A percentile compares a stretch with the other conserved stretches of the same genome.
Evolutionary conservation across 139 green algal species (phyloP).

Genomic region (Chloropicon primus): DNA sequence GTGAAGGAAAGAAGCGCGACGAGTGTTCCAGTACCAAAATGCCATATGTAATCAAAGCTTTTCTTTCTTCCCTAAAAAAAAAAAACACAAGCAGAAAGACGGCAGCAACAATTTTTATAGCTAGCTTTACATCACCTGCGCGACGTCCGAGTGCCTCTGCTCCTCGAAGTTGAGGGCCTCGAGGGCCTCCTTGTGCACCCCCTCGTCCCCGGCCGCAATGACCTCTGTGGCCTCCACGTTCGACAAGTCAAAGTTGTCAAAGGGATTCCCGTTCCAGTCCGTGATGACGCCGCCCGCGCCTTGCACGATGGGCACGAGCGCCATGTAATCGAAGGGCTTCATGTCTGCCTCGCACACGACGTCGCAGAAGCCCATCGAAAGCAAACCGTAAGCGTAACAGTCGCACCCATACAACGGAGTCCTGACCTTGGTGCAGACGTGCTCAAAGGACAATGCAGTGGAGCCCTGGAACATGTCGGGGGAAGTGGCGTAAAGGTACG

Average conservation of each 20-base stretch:
- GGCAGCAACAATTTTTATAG: too few relatives aligned
- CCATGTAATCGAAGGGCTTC: conserved; percentile 96
- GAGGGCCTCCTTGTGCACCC: conserved; percentile 40
- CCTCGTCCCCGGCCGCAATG: conserved; percentile 53
- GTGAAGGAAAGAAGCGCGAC: not conserved
- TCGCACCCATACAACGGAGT: conserved; percentile 91
- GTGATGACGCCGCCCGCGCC: conserved; percentile 84
- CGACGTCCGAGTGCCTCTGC: not conserved
- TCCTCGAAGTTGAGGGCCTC: conserved; percentile 38
- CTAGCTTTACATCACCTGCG: not conserved
- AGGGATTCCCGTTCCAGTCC: conserved; percentile 67
- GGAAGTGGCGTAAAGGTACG: conserved; percentile 75
- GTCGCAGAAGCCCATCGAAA: conserved; percentile 71
- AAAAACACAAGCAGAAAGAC: too few relatives aligned
- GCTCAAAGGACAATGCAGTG: conserved; percentile 9
- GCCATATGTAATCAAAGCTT: too few relatives aligned
- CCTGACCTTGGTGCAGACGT: conserved; percentile 18
- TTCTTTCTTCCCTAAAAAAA: too few relatives aligned
- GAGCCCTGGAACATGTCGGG: conserved; percentile 77
- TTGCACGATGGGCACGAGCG: conserved; percentile 84
- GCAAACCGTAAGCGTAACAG: conserved; percentile 96
- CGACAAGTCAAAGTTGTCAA: conserved; percentile 30
- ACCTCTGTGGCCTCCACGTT: conserved; percentile 56
- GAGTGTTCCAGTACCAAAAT: too few relatives aligned
- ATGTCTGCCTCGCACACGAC: conserved; percentile 88